These are phyloP conservation scores for Heteromeles arbutifolia DNA, from an alignment of 306 rosid genomes.

Conservation along the genomic window DNA sequence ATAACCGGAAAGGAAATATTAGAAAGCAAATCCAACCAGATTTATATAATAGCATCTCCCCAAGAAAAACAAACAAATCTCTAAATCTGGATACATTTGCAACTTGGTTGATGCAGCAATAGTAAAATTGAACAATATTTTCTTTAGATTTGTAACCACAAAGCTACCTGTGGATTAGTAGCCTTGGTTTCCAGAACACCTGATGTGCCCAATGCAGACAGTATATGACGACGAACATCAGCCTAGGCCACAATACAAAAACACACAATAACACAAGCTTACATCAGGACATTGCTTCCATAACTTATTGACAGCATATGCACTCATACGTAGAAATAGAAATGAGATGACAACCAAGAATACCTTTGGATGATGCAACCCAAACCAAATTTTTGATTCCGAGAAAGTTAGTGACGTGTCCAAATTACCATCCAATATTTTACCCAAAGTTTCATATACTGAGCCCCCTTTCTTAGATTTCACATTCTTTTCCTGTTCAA, in stretches of 20 bases:
- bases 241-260: slow-evolving; percentile 46
- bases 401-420: slow-evolving; percentile 41
- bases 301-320: slow-evolving; percentile 14
- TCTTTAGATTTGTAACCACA: neutral
- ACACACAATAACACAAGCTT: neutral
- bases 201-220: slow-evolving; percentile 48
- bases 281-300: neutral
- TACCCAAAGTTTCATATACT: slow-evolving; percentile 43
- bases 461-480: slow-evolving; percentile 54
- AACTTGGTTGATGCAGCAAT: neutral
- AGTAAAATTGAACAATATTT: neutral
- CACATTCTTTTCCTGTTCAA: slow-evolving; percentile 43
- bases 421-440: slow-evolving; percentile 57
- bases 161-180: slow-evolving; percentile 56
- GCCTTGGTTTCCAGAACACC: slow-evolving; percentile 37
- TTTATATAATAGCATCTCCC: neutral
- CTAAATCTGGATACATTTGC: neutral
- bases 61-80: neutral
- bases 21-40: too few species aligned
- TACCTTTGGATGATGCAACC: slow-evolving; percentile 87
- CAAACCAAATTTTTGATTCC: slow-evolving; percentile 70
- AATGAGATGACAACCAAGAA: neutral
- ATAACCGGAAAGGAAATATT: too few species aligned
- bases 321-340: neutral
- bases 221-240: slow-evolving; percentile 59